Evolutionary conservation across 805 yeast species (phyloP), one percentile per base, ranked within the genome.

Genomic region (Wickerhamiella azyma): DNA sequence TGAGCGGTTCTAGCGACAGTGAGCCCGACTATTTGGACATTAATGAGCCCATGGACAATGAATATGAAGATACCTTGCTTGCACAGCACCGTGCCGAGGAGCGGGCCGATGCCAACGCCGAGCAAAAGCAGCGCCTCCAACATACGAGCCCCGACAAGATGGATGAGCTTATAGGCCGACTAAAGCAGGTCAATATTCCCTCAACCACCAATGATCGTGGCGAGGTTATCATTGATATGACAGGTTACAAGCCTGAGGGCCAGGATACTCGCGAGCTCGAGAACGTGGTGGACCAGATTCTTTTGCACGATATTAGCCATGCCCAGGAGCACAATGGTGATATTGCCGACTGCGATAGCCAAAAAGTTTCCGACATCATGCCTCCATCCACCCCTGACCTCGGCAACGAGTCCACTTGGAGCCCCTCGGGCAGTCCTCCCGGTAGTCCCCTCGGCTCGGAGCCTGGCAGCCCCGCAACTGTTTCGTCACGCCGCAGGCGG

Each of bases 151-250:
- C 57, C 13, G 52, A 48, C 26, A 45, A 48, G 18, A 50, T 56
- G 36, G 59, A 56, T 40, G 48, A 50, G 37, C 50, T 56, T 37
- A 49, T 55, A 21, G 26, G 43, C 30, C 45, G 48, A 38, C 52
- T 56, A 28, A 47, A 53, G 14, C 71, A 74, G 52, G 76, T 76
- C 53, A 84, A 86, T 58, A 86, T 92, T 28, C 96, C 96, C 1
- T 79, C 94, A 26, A 84, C 79, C 53, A 74, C 88, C 32, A 94
- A 84, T 51, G 79, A 81, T 50, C 83, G 85, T 56, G 98, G 98
- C 10, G 95, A 86, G 58, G 70, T 92, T 54, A 74, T 86, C 37
- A 66, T 92, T 39, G 98, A 92, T 64, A 85, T 89, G 79, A 94
- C 86, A 55, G 98, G 98, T 14, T 92, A 92, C 65, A 89, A 88